Conservation (phyloP, 2,329 filamentous ascomycete genomes). For the Penicillium sumatraense region DNA sequence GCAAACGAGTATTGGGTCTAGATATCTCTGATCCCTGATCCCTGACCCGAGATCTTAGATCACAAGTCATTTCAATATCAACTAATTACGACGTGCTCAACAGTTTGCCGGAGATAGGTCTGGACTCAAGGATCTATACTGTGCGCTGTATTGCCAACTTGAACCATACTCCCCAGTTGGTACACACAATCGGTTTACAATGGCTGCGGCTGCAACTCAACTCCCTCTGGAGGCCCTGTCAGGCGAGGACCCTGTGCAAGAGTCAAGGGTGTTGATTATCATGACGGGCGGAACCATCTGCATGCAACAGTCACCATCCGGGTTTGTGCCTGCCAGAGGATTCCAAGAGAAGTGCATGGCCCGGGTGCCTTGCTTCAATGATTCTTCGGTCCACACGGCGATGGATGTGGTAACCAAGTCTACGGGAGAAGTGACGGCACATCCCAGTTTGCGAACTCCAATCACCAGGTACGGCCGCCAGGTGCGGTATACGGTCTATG, state of each 20-base stretch:
- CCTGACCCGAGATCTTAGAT: too few relatives aligned
- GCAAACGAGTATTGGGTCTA: neutral
- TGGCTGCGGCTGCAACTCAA: constrained; percentile 24
- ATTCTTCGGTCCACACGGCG: constrained; percentile 64
- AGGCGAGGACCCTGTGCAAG: constrained; percentile 53
- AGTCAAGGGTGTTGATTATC: constrained; percentile 84
- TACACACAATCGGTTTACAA: constrained; percentile 12
- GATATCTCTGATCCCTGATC: neutral
- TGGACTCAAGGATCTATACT: neutral
- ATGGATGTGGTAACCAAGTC: constrained; percentile 61
- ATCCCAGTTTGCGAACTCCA: constrained; percentile 78
- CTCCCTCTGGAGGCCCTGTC: constrained; percentile 29
- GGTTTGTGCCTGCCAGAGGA: constrained; percentile 77
- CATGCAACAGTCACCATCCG: constrained; percentile 81
- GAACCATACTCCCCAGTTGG: too few relatives aligned
- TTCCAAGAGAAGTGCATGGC: constrained; percentile 84
- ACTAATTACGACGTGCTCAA: neutral
- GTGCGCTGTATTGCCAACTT: neutral
- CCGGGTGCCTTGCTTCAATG: constrained; percentile 83
- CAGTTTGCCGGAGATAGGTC: neutral
- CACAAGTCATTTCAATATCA: constrained; percentile 1
- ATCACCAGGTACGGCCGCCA: constrained; percentile 78
- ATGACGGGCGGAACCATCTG: constrained; percentile 85
- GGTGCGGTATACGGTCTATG: constrained; percentile 80
- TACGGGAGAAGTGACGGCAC: constrained; percentile 52